Evolutionary conservation across 768 basidiomycete species (phyloP), one percentile per base, ranked within the genome.

Genomic region (Pleurotus pulmonarius): DNA sequence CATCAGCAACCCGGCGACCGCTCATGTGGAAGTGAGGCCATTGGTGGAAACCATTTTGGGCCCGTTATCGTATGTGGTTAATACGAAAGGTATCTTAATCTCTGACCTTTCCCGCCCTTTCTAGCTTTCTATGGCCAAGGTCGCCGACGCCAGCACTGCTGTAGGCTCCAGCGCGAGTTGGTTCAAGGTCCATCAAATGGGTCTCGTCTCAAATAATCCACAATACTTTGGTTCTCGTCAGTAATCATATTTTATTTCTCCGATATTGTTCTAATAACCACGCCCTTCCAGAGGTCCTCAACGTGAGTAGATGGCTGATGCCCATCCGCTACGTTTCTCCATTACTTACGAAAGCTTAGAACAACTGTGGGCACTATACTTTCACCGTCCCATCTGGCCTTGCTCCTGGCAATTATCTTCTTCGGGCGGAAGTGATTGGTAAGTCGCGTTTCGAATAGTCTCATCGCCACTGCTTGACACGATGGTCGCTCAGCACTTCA

Each of bases 301-400:
- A 74, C 60, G 54, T 55, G 24, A 55, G 54, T 20, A 18, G 20
- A 67, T 66, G 41, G 47, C 59, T 53, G 4, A 15, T 12, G 8
- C 4, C 15, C 18, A n/a, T 9, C 41, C 18, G 2, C 16, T 1
- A 18, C 2, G 34, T 7, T 11, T 39, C n/a, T n/a, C 15, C 29
- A 13, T 29, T 26, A 22, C 20, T n/a, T 34, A 22, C 37, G 37
- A 8, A 20, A 22, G 12, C 15, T 4, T n/a, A 76, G 73, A 73
- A 79, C 54, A 81, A 82, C 66, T 82, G 79, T 55, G 80, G 79
- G n/a, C 78, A 80, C 63, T 80, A 70, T 61, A 78, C 75, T 2
- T 78, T 82, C 73, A 79, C 70, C 40, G 69, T 79, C 26, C 78
- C 78, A 9, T 44, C 60, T 1, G 68, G 66, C 53, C 72, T 79